Conservation (phyloP, 768 basidiomycete species). For the Tricholoma matsutake region DNA sequence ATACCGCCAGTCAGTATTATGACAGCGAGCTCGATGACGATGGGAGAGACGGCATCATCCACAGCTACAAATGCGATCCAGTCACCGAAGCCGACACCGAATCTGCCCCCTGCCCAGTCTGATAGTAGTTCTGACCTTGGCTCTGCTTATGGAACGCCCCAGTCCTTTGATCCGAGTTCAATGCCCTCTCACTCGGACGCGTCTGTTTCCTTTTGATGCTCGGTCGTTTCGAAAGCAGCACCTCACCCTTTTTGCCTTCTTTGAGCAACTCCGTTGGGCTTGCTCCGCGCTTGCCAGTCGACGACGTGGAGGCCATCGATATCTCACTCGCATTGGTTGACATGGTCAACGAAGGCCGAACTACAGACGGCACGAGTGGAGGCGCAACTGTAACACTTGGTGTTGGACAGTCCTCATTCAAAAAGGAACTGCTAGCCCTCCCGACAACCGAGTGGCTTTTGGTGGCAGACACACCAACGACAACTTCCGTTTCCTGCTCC, state of each 20-base stretch:
- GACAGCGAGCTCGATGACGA: conserved; percentile 7
- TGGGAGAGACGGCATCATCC: conserved; percentile 5
- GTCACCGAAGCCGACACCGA: background rate
- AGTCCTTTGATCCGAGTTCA: background rate
- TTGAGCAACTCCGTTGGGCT: conserved; percentile 70
- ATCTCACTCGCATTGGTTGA: conserved; percentile 2
- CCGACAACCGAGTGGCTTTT: background rate
- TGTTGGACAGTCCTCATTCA: background rate
- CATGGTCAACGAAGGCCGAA: conserved; percentile 3
- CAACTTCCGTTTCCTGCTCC: conserved; percentile 14
- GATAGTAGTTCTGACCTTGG: background rate
- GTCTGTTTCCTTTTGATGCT: conserved; percentile 51
- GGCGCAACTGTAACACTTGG: background rate
- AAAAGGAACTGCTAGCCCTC: background rate
- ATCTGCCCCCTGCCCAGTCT: background rate
- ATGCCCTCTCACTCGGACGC: background rate
- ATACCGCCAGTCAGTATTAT: conserved; percentile 5
- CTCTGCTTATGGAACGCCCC: background rate
- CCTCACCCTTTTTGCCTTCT: conserved; percentile 56
- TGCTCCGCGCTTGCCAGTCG: conserved; percentile 60
- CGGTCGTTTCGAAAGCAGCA: conserved; percentile 60
- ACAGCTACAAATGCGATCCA: background rate
- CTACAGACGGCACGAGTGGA: background rate
- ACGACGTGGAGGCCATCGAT: conserved; percentile 27
- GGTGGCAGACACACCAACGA: background rate